phyloP scores from a whole-genome alignment of 2,329 filamentous ascomycete species.

The Pseudogymnoascus sp. region DNA sequence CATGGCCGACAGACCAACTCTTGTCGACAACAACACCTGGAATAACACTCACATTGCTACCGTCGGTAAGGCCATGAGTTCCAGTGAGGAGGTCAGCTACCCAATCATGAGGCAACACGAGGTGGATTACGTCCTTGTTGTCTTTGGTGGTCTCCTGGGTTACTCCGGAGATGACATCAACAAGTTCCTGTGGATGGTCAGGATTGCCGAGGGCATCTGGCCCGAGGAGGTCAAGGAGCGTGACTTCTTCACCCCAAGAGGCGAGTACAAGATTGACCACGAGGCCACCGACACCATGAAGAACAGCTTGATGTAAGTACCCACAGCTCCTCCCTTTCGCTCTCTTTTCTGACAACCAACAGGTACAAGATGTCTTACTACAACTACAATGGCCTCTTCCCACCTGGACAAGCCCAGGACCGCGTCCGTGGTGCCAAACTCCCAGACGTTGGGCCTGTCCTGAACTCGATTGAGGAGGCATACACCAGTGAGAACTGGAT shows the following conservation, averaged over 20 bases:
- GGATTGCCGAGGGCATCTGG: conserved; percentile 98
- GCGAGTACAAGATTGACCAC: conserved; percentile 93
- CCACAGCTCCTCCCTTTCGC: background rate
- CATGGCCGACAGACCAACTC: conserved; percentile 93
- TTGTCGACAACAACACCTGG: conserved; percentile 99
- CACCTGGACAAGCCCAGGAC: conserved; percentile 79
- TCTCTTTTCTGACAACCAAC: conserved; percentile 19
- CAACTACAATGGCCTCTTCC: conserved; percentile 91
- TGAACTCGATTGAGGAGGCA: conserved; percentile 88
- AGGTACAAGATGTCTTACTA: conserved; percentile 99
- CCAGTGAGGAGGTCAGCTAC: conserved; percentile 94
- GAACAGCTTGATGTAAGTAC: conserved; percentile 92
- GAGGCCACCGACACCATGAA: conserved; percentile 94
- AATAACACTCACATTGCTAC: conserved; percentile 99
- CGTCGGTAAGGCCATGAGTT: conserved; percentile 98
- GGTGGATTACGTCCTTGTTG: conserved; percentile 96
- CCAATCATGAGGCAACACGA: conserved; percentile 97
- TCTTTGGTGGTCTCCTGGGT: conserved; percentile 90
- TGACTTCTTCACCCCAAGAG: conserved; percentile 85
- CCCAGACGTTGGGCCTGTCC: conserved; percentile 74
- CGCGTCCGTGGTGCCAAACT: conserved; percentile 75
- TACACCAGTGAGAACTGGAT: conserved; percentile 99
- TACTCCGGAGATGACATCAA: conserved; percentile 99
- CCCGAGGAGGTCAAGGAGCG: conserved; percentile 98
- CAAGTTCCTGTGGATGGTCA: conserved; percentile 99